phyloP scores from a whole-genome alignment of 2,329 filamentous ascomycete species.

The Colletotrichum eleusines region DNA sequence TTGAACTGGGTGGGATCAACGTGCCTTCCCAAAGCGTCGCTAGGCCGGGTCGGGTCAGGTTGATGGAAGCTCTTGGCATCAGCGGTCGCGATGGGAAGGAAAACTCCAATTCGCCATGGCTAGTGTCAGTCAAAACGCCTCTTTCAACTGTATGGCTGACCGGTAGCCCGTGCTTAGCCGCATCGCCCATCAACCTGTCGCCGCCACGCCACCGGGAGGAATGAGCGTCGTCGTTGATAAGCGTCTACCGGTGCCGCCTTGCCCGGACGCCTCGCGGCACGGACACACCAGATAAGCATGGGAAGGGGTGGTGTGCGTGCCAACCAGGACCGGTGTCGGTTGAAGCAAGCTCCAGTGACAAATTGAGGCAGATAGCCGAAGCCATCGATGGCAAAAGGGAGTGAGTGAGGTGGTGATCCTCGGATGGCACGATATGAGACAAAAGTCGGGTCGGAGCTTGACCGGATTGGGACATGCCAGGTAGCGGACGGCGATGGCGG shows the following conservation, averaged over 20 bases:
- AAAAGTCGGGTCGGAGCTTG: conserved; percentile 17
- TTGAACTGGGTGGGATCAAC: conserved; percentile 1
- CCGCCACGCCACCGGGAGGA: conserved; percentile 2
- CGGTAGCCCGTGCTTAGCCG: conserved; percentile 31
- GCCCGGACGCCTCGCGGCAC: conserved; percentile 2
- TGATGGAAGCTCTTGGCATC: conserved; percentile 33
- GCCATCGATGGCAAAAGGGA: conserved; percentile 22
- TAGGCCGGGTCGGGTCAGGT: background rate
- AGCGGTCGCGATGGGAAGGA: conserved; percentile 21
- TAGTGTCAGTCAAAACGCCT: conserved; percentile 29
- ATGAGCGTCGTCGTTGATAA: conserved; percentile 8
- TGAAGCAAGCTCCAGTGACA: conserved; percentile 28
- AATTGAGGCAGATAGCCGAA: conserved; percentile 39
- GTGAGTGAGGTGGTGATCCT: conserved; percentile 12
- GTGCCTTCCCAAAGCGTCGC: conserved; percentile 15
- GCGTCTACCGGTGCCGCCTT: background rate
- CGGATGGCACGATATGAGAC: conserved; percentile 15
- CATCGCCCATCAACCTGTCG: background rate
- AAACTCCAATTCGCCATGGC: conserved; percentile 29
- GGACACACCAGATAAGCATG: conserved; percentile 17
- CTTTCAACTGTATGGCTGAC: conserved; percentile 26
- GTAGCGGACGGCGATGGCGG: conserved; percentile 5
- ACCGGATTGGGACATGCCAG: background rate
- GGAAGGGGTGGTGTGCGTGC: background rate
- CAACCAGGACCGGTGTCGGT: conserved; percentile 4